A percentile compares a stretch with the other conserved stretches of the same genome.
phyloP scores from a whole-genome alignment of 2,329 filamentous ascomycete species.

The Cercospora sesami region DNA sequence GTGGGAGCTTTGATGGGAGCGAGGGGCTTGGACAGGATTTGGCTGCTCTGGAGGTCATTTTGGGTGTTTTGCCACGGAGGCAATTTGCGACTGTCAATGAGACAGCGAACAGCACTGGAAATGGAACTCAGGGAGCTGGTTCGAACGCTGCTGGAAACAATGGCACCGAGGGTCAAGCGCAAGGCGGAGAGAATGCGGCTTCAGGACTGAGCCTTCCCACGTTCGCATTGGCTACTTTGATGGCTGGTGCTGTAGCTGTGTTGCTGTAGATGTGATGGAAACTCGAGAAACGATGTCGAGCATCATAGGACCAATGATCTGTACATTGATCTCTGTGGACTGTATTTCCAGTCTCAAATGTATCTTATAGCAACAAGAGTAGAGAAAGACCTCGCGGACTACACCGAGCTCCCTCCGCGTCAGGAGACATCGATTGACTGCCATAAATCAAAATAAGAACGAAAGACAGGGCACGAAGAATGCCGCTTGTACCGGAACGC shows the following conservation, averaged over 20 bases:
- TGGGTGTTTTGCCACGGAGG: constrained; percentile 39
- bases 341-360: not conserved
- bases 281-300: not conserved
- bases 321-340: not conserved
- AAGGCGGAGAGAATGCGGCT: constrained; percentile 38
- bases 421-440: no score
- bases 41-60: constrained; percentile 54
- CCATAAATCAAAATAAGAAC: no score
- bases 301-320: not conserved
- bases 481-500: no score
- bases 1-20: constrained; percentile 44
- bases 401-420: no score
- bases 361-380: no score
- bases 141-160: not conserved
- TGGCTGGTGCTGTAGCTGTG: not conserved
- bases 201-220: constrained; percentile 96
- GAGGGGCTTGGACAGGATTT: constrained; percentile 56
- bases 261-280: not conserved
- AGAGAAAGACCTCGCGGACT: no score
- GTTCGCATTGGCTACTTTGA: constrained; percentile 18
- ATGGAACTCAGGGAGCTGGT: not conserved
- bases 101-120: not conserved
- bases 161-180: not conserved
- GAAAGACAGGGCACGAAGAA: no score
- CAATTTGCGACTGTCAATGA: constrained; percentile 14